Evolutionary conservation across 345 rosid species (phyloP).

Genomic region (Citrus medica): DNA sequence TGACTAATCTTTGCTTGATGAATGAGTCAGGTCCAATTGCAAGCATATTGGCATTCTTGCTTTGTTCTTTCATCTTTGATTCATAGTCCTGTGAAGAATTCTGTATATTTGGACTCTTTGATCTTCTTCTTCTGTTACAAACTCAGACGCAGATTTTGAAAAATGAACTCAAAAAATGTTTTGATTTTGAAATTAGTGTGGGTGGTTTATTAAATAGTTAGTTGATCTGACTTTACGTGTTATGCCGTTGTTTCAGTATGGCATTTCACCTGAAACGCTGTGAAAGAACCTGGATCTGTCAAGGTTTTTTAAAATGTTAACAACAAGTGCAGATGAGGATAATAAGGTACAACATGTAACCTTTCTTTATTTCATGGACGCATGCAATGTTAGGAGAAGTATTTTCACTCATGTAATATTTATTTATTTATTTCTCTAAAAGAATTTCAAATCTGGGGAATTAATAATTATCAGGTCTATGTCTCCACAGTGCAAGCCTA

Average conservation of each 20-base stretch:
- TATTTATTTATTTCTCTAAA: not conserved
- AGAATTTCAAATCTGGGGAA: not conserved
- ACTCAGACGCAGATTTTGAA: not conserved
- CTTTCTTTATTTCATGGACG: not conserved
- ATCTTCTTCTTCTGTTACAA: not conserved
- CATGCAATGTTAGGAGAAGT: too few relatives aligned
- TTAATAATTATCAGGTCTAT: constrained; percentile 48
- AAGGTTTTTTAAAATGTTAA: constrained; percentile 68
- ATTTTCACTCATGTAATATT: not conserved
- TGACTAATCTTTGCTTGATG: not conserved
- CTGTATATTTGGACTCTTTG: not conserved
- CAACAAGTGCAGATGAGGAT: constrained; percentile 66
- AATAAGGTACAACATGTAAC: constrained; percentile 42
- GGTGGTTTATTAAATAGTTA: not conserved
- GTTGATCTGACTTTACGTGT: not conserved
- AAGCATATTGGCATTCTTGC: not conserved
- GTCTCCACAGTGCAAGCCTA: constrained; percentile 80
- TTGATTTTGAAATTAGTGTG: not conserved
- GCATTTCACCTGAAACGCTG: constrained; percentile 64
- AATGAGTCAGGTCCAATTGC: not conserved
- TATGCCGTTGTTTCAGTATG: constrained; percentile 48
- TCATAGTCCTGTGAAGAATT: not conserved
- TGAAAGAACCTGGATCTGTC: constrained; percentile 41
- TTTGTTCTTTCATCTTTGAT: not conserved
- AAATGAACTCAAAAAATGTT: not conserved